A percentile compares a stretch with the other conserved stretches of the same genome.
phyloP scores from a whole-genome alignment of 2,329 filamentous ascomycete species.

The Dothideomycetidae sp. region DNA sequence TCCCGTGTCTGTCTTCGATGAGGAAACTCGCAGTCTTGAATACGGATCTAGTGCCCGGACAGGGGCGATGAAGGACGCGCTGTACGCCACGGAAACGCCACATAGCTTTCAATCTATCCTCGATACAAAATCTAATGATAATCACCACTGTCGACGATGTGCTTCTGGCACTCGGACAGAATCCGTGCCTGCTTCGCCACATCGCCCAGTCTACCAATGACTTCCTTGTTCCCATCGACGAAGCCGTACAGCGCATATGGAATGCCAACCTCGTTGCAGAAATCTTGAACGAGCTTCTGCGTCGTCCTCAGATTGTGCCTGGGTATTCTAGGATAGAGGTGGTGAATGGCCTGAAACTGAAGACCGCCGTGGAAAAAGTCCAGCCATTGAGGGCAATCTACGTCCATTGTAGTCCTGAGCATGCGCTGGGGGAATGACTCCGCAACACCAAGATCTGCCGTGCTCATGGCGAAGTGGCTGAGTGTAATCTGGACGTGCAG shows the following conservation, averaged over 20 bases:
- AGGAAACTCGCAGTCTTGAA: too few species aligned
- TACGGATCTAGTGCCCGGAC: constrained; percentile 38
- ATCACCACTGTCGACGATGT: constrained; percentile 27
- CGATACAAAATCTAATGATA: too few species aligned
- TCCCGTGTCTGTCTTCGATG: not conserved
- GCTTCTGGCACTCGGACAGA: constrained; percentile 21
- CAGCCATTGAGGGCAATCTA: constrained; percentile 75
- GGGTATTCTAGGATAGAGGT: constrained; percentile 70
- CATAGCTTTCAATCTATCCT: too few species aligned
- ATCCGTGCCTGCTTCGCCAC: constrained; percentile 40
- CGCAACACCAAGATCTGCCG: constrained; percentile 63
- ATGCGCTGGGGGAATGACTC: constrained; percentile 86
- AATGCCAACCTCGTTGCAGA: constrained; percentile 68
- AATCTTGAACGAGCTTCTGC: constrained; percentile 64
- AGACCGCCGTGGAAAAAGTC: constrained; percentile 81
- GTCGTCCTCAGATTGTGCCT: constrained; percentile 66
- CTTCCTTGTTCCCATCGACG: constrained; percentile 65
- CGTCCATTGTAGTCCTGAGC: constrained; percentile 86
- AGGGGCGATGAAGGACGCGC: constrained; percentile 28
- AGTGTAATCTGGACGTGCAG: constrained; percentile 83
- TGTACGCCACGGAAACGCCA: constrained; percentile 32
- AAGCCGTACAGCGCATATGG: constrained; percentile 81
- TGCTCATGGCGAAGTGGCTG: constrained; percentile 84
- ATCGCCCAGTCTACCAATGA: constrained; percentile 62
- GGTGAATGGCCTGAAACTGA: constrained; percentile 82